Evolutionary conservation across 2,329 filamentous ascomycete genomes (phyloP), one percentile per base, ranked within the genome.

Genomic region (Chaetomiaceae sp.): DNA sequence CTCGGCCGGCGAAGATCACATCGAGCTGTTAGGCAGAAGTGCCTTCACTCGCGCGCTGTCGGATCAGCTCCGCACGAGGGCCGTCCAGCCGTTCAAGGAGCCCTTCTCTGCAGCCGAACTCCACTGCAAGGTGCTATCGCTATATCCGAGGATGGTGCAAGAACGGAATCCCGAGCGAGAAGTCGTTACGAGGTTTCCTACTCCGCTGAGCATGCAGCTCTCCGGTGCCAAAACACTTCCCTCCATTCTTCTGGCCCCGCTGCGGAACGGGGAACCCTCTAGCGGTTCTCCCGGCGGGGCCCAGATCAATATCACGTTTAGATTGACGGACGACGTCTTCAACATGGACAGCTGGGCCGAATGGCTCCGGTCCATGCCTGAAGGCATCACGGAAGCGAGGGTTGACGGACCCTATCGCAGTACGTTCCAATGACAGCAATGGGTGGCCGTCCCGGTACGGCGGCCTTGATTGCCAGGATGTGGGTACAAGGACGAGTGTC

Each of bases 301-400:
- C 2, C 71, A 75, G 24, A 72, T 80, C 29, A 72, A 70, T 42
- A 57, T 81, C 7, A 73, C 70, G 9, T 68, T 80, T 45, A 67
- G 70, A 20, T 60, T 80, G 34, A 67, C 68, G 2, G 75, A 78
- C 33, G 74, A 76, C 19, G 67, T 68, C 24, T 62, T 77, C 49
- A 71, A 76, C 49, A 58, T 73, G 43, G 75, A 79, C 41, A 71
- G 63, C 45, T 79, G 76, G 76, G 66, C 71, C 44, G 76, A 80
- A 56, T 80, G 76, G 75, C 60, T 81, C 51, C 71, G 76, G 18
- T 64, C 75, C 56, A 75, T 80, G 69, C 77, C 77, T 2, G 74
- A 78, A 47, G 72, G 74, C 7, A 70, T 79, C 53, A 71, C 66
- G 54, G 75, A 79, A 48, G 66, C 79, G 45, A 75, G 72, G 59